Evolutionary conservation across 768 basidiomycete species (phyloP), one percentile per base, ranked within the genome.

Genomic region (Hemileccinum impolitum): DNA sequence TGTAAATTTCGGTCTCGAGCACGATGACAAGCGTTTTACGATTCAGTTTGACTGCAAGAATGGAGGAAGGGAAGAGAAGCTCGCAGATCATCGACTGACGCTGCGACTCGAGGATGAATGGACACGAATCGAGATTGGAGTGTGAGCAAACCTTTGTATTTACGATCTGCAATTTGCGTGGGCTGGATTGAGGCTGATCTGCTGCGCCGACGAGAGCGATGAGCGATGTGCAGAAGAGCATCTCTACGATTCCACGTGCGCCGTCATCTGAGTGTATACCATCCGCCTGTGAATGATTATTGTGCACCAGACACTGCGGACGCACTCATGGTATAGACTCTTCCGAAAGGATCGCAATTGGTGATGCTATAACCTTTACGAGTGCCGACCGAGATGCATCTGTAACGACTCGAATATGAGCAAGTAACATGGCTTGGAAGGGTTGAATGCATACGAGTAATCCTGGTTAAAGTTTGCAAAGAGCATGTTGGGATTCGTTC

Each of bases 41-140:
- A 71, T 99, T 99, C 61, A 99, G 79, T 73, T 96, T 97, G 66
- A 99, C 95, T n/a, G 90, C 82, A 23, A 99, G 83, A 47, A 99
- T 94, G 3, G 92, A 91, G 1, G 93, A 94, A 1, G 96, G 96
- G 66, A 99, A 99, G 6, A 96, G 80, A 15, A 98, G 82, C 63
- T 99, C 96, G 81, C 96, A 98, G 49, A 99, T 99, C 77, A 94
- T 94, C 19, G 90, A 94, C 79, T 97, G 93, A 21, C 96, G 86
- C 91, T 95, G 61, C 6, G 4, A 34, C 8, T 26, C 34, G 26
- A 25, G 30, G 13, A 32, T 10, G 4, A 31, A 42, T 46, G 42
- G 52, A 21, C 35, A 31, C 25, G 36, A 53, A 36, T 53, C 21
- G 30, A 47, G 39, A 28, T 19, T 21, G 23, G 6, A 23, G 2